Evolutionary conservation across 306 rosid genomes (phyloP), one percentile per base, ranked within the genome.

Genomic region (Cucurbita ficifolia): DNA sequence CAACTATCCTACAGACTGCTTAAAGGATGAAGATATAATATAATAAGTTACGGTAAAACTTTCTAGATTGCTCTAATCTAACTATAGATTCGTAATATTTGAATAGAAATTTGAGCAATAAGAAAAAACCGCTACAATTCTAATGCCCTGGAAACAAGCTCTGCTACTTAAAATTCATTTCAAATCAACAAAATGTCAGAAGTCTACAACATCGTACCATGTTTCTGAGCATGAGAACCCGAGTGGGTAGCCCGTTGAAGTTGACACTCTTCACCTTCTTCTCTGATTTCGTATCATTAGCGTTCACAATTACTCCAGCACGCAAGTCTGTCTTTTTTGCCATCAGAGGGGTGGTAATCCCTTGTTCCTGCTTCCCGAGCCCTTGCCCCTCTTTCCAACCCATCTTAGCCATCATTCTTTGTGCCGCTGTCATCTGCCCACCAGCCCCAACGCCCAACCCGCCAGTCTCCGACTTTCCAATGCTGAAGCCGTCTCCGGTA

Each of bases 361-460:
- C 99, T 79, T 94, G 99, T 80, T 94, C 97, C 76, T 86, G 99
- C 75, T 84, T 94, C 75, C 99, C 99, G 36, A 94, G 92, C 65
- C 99, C 99, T 74, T 94, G 99, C 50, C 99, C 99, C 65, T 91
- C 83, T 75, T 94, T 94, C 99, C 99, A 94, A 73, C 99, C 99
- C 99, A 94, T 94, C 86, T 91, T 94, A 4, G 97, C 99, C 99
- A 94, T 94, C 99, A 94, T 94, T 72, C 97, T 88, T 68, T 94
- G 99, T 0, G 97, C 99, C 5, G 99, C 99, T 1, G 97, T 94
- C 99, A 94, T 94, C 75, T 94, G 97, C 46, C 99, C 99, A 6
- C 99, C 99, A 0, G 97, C 96, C 29, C 99, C 96, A 1, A 94
- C 84, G 0, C 99, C 99, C 87, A 91, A 78, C 12, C 99, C 97